Evolutionary conservation across 176 grass and related monocot species (phyloP), one percentile per base, ranked within the genome.

Genomic region (Oryza rufipogon): DNA sequence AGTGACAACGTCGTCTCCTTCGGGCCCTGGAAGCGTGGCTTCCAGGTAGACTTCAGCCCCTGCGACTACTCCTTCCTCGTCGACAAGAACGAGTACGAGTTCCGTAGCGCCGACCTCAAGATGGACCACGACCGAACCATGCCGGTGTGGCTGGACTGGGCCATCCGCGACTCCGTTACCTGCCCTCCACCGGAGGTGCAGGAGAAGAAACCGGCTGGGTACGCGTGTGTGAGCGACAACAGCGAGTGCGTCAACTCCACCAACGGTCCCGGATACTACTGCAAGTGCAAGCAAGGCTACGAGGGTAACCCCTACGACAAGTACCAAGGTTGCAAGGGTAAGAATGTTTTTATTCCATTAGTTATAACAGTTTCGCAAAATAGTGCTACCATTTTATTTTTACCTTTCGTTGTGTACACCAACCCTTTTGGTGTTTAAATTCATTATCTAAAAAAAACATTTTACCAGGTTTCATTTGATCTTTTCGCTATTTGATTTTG

Each of bases 301-400:
- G 11, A 85, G 67, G 87, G 82, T 16, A 85, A 89, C 25, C 82
- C 82, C 16, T 80, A 89, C 51, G 16, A 19, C 2, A 0, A 34
- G 5, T 2, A 22, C 4, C 49, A 54, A 17, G 87, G 81, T 64
- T 84, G 81, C 68, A 32, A 22, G 16, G 44, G 80, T 83, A 41
- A 41, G 39, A 30, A 30, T 30, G 30, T 30, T 30, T 30, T 30
- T 30, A 30, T 30, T 30, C 0, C 0, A 30, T 41, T 41, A 41
- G 6, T 8, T 41, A 41, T 41, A 41, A 41, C 39, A 41, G 39
- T 41, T 41, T 8, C 0, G 39, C 39, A 2, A 41, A 41, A 41
- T 41, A 41, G 7, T 41, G 39, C 6, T 0, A 41, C 7, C 39
- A 41, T 38, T 38, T 38, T 6, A 34, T 34, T 38, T 6, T 38